phyloP scores from a whole-genome alignment of 179 eudicot species.

The Camellia oleifera region DNA sequence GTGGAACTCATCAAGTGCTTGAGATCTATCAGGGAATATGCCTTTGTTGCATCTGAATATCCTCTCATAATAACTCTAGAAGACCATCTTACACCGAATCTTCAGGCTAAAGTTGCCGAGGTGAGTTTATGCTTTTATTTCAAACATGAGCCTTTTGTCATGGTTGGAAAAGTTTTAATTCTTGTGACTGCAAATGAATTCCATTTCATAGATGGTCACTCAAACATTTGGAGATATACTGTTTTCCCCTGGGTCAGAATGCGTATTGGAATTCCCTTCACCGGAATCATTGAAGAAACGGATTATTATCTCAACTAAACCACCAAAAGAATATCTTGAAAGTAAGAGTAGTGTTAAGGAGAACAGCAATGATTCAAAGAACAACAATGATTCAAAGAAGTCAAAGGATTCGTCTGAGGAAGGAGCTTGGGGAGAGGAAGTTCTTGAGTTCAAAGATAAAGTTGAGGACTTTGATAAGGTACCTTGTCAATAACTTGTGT shows the following conservation, averaged over 20 bases:
- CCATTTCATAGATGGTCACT: constrained; percentile 46
- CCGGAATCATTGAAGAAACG: constrained; percentile 47
- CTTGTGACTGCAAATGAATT: not conserved
- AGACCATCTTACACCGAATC: constrained; percentile 48
- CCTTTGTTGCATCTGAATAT: constrained; percentile 46
- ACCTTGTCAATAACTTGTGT: not conserved
- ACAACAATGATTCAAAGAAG: constrained; percentile 19
- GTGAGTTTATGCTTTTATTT: constrained; percentile 26
- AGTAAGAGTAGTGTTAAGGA: constrained; percentile 20
- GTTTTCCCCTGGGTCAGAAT: constrained; percentile 34
- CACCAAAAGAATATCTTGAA: constrained; percentile 47
- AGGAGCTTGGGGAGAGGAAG: constrained; percentile 24
- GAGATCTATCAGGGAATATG: constrained; percentile 51
- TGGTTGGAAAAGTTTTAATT: not conserved
- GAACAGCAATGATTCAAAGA: constrained; percentile 16
- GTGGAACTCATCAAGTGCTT: constrained; percentile 52
- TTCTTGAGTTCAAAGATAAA: not conserved
- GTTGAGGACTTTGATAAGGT: constrained; percentile 13
- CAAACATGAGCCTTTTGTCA: not conserved
- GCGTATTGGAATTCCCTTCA: constrained; percentile 42
- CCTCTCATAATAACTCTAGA: constrained; percentile 66
- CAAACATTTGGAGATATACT: constrained; percentile 54
- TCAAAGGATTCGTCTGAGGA: constrained; percentile 18
- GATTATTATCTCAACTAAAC: constrained; percentile 64
- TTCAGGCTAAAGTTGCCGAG: constrained; percentile 53